Evolutionary conservation across 2,329 filamentous ascomycete species (phyloP).

Genomic region (Fusarium metavorans): DNA sequence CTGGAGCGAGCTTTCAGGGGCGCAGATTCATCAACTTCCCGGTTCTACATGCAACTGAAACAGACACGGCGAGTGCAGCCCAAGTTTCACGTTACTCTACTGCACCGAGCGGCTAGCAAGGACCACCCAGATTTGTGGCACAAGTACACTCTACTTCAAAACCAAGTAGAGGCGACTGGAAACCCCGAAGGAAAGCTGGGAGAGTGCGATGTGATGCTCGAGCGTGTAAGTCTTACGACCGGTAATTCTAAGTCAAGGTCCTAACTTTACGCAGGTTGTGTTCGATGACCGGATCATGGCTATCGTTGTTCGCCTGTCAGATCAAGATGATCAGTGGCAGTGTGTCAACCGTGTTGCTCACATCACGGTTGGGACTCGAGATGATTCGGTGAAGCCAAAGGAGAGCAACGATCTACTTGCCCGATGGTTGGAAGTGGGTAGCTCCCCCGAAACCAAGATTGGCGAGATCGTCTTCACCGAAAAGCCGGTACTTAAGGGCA

Average conservation of each 20-base stretch:
- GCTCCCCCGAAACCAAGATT: slow-evolving; percentile 58
- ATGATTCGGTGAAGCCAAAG: slow-evolving; percentile 83
- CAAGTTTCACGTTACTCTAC: slow-evolving; percentile 94
- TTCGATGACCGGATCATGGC: slow-evolving; percentile 92
- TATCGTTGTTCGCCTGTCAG: slow-evolving; percentile 81
- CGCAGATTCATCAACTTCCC: slow-evolving; percentile 56
- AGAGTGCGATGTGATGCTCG: slow-evolving; percentile 71
- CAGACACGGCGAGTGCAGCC: slow-evolving; percentile 80
- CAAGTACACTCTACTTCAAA: slow-evolving; percentile 73
- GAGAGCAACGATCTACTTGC: slow-evolving; percentile 90
- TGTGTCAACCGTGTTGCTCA: slow-evolving; percentile 86
- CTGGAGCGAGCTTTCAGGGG: slow-evolving; percentile 78
- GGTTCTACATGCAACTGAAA: slow-evolving; percentile 81
- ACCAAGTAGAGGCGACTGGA: slow-evolving; percentile 52
- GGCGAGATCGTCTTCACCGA: slow-evolving; percentile 63
- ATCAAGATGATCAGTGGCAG: slow-evolving; percentile 68
- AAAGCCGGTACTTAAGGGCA: slow-evolving; percentile 61
- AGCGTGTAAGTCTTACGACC: slow-evolving; percentile 60
- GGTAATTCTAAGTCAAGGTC: background rate
- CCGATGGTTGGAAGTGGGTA: slow-evolving; percentile 75
- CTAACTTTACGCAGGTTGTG: slow-evolving; percentile 67
- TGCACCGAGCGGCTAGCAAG: slow-evolving; percentile 77
- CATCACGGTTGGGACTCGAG: slow-evolving; percentile 88
- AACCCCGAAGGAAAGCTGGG: slow-evolving; percentile 61
- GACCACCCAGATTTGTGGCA: slow-evolving; percentile 80